Percentiles rank a stretch among this genome's conserved stretches.
Evolutionary conservation across 345 rosid genomes (phyloP).

Genomic region (Lepidium sativum): DNA sequence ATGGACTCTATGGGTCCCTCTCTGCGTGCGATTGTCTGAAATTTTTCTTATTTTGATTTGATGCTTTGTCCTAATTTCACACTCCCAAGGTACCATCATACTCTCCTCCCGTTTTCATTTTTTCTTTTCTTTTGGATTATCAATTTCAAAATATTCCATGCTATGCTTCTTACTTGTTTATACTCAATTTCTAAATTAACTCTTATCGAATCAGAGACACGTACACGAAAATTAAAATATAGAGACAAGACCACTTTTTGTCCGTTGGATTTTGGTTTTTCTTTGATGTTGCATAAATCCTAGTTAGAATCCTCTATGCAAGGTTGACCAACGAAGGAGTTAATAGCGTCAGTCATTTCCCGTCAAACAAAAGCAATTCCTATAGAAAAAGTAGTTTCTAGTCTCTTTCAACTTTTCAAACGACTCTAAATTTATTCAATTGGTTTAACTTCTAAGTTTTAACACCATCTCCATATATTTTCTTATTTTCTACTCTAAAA

Average conservation of each 20-base stretch:
- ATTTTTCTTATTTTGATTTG: conserved; percentile 7
- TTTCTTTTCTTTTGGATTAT: no score
- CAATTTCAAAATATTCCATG: no score
- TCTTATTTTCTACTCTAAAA: no score
- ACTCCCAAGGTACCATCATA: neutral
- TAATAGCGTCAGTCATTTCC: no score
- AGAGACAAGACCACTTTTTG: no score
- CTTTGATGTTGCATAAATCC: neutral
- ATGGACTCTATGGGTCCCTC: neutral
- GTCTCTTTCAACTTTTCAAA: conserved; percentile 7
- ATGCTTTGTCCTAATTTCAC: neutral
- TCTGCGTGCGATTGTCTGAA: conserved; percentile 12
- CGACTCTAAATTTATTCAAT: neutral
- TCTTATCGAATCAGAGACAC: no score
- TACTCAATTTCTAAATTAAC: no score
- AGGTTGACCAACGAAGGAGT: neutral
- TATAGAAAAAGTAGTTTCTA: neutral
- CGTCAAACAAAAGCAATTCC: no score
- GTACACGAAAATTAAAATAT: no score
- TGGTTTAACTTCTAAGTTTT: conserved; percentile 15
- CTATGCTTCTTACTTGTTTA: no score
- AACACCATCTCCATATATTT: no score
- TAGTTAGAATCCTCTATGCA: neutral
- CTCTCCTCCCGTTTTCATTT: no score
- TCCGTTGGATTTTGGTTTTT: neutral